Percentiles rank a stretch among this genome's conserved stretches.
These are phyloP conservation scores for Rhizopogon vulgaris DNA, from an alignment of 768 basidiomycete genomes.

Conservation along the genomic window DNA sequence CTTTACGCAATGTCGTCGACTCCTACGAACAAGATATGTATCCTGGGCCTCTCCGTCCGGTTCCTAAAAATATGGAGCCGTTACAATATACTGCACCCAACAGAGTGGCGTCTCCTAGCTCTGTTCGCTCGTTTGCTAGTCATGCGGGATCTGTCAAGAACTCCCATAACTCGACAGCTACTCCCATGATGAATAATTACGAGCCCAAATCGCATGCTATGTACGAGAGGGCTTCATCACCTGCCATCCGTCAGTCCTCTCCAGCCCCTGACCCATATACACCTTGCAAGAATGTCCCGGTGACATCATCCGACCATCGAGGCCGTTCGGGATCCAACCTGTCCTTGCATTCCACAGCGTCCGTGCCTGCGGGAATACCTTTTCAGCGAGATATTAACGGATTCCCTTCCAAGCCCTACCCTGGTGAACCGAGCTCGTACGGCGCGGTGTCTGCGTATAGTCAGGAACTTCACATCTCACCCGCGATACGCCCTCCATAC, in stretches of 20 bases:
- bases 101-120: constrained; percentile 19
- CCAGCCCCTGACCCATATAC: constrained; percentile 32
- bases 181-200: constrained; percentile 4
- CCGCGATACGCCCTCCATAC: constrained; percentile 49
- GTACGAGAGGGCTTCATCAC: constrained; percentile 27
- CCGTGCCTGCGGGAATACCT: constrained; percentile 10
- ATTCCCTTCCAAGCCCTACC: constrained; percentile 14
- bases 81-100: constrained; percentile 2
- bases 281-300: constrained; percentile 20
- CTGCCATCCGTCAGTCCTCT: constrained; percentile 16
- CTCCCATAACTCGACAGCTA: constrained; percentile 5
- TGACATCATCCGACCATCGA: constrained; percentile 18
- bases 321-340: constrained; percentile 41
- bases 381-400: constrained; percentile 24
- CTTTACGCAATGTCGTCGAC: constrained; percentile 8
- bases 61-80: constrained; percentile 1
- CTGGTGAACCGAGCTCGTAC: constrained; percentile 13
- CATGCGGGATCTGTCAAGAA: constrained; percentile 7
- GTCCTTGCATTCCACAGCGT: constrained; percentile 32
- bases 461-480: constrained; percentile 23
- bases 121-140: constrained; percentile 16
- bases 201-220: constrained; percentile 14
- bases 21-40: not conserved
- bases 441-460: constrained; percentile 11
- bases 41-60: not conserved